Evolutionary conservation across 2,329 filamentous ascomycete species (phyloP), one percentile per base, ranked within the genome.

Genomic region (Stagonosporopsis cucurbitacearum): DNA sequence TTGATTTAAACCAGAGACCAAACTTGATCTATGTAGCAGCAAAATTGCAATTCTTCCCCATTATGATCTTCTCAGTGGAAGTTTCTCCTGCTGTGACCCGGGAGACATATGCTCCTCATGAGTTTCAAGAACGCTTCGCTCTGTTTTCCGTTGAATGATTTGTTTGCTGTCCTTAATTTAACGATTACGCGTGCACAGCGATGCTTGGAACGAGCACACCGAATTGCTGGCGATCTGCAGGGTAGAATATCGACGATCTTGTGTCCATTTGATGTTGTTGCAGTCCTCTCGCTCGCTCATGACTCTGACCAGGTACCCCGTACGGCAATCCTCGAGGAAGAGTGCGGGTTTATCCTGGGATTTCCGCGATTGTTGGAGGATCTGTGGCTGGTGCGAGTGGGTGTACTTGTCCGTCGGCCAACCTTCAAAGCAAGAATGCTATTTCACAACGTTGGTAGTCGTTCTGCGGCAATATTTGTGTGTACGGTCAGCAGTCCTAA

Each of bases 321-420:
- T 3, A 6, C 2, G 4, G 3, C 30, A 3, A 32, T 32, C 30
- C n/a, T 32, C 2, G 4, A n/a, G 7, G 8, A 37, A 37, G 3
- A 11, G 32, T 20, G 39, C 48, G 32, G 20, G 5, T 23, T 3
- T 44, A 50, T 50, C 40, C 48, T 44, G 39, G 7, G 20, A 2
- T 44, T 43, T 50, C 48, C 48, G 48, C 22, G 32, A 23, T 17
- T 30, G 5, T 11, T 35, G 32, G n/a, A 7, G 19, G 49, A 30
- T 25, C 37, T 40, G 36, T 46, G 28, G 33, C 41, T 17, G 25
- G 33, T 19, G 15, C 25, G 13, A 4, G n/a, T 26, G 5, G 15
- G 9, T 19, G 25, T 20, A 49, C 17, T 47, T 42, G 35, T 47
- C 50, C 43, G 50, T 53, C 51, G 40, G 51, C 20, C 25, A 45